phyloP scores from a whole-genome alignment of 2,329 filamentous ascomycete species.

The Penicillium fuscoglaucum region DNA sequence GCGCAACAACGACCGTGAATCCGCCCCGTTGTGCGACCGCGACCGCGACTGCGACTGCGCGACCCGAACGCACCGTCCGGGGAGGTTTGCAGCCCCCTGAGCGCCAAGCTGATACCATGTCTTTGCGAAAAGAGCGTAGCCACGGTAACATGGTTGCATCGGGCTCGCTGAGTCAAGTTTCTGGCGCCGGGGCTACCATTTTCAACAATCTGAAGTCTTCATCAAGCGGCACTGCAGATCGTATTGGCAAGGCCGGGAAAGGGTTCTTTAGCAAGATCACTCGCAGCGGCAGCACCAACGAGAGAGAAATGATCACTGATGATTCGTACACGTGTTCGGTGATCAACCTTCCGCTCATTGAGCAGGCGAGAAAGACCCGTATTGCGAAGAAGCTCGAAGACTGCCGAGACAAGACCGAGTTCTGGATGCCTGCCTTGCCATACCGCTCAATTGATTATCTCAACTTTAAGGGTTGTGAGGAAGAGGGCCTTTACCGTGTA shows the following conservation, averaged over 20 bases:
- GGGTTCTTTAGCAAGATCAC: slow-evolving; percentile 77
- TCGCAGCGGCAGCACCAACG: slow-evolving; percentile 67
- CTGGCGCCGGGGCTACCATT: slow-evolving; percentile 61
- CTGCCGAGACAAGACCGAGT: slow-evolving; percentile 93
- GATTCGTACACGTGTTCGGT: slow-evolving; percentile 83
- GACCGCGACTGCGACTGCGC: slow-evolving; percentile 58
- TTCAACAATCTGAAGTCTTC: slow-evolving; percentile 73
- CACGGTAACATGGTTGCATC: slow-evolving; percentile 45
- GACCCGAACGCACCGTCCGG: slow-evolving; percentile 68
- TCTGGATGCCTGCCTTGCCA: slow-evolving; percentile 96
- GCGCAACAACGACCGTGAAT: slow-evolving; percentile 42
- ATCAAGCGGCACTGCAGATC: slow-evolving; percentile 71
- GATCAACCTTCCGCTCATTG: slow-evolving; percentile 80
- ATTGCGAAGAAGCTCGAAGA: slow-evolving; percentile 87
- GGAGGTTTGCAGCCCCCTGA: slow-evolving; percentile 65
- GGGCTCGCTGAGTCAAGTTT: slow-evolving; percentile 49
- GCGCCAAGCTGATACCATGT: slow-evolving; percentile 47
- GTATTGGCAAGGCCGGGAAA: slow-evolving; percentile 71
- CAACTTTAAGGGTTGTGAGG: slow-evolving; percentile 90
- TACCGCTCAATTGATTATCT: slow-evolving; percentile 96
- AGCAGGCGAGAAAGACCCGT: slow-evolving; percentile 85
- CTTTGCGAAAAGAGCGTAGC: slow-evolving; percentile 37
- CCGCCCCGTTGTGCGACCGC: slow-evolving; percentile 66
- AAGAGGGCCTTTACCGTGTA: slow-evolving; percentile 89
- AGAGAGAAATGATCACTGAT: slow-evolving; percentile 69